Evolutionary conservation across 331 rosid species (phyloP).

Genomic region (Pyracantha coccinea): DNA sequence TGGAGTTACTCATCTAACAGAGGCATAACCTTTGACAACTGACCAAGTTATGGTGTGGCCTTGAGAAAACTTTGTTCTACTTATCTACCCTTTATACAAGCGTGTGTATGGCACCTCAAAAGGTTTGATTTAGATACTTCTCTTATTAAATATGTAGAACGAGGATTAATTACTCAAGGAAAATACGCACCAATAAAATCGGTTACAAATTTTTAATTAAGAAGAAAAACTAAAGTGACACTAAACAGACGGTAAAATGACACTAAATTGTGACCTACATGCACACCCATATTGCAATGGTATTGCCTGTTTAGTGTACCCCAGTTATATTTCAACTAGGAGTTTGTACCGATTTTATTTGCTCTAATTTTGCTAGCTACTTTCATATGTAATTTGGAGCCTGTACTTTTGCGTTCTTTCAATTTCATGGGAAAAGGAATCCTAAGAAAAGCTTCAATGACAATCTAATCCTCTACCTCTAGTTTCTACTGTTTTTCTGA

Average conservation of each 20-base stretch:
- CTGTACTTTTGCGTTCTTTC: slow-evolving; percentile 13
- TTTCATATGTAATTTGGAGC: slow-evolving; percentile 10
- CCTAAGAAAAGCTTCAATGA: slow-evolving; percentile 18
- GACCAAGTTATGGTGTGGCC: background rate
- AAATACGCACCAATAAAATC: background rate
- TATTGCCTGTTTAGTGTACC: background rate
- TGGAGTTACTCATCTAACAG: slow-evolving; percentile 23
- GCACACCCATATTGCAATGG: no score
- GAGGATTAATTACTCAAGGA: background rate
- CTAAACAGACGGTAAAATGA: no score
- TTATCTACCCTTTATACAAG: slow-evolving; percentile 4
- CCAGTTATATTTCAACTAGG: no score
- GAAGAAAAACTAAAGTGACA: no score
- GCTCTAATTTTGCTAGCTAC: background rate
- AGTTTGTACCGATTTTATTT: background rate
- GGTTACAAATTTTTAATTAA: no score
- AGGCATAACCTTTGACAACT: slow-evolving; percentile 13
- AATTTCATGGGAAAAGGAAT: slow-evolving; percentile 7
- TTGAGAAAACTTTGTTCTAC: slow-evolving; percentile 4
- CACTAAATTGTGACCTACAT: background rate
- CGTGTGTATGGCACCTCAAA: slow-evolving; percentile 17
- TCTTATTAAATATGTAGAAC: slow-evolving; percentile 15
- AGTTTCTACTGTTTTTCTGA: slow-evolving; percentile 4
- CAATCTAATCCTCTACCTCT: slow-evolving; percentile 15
- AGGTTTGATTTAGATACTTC: slow-evolving; percentile 38